phyloP scores from a whole-genome alignment of 441 rosid genomes.

The Brassica hybrid region DNA sequence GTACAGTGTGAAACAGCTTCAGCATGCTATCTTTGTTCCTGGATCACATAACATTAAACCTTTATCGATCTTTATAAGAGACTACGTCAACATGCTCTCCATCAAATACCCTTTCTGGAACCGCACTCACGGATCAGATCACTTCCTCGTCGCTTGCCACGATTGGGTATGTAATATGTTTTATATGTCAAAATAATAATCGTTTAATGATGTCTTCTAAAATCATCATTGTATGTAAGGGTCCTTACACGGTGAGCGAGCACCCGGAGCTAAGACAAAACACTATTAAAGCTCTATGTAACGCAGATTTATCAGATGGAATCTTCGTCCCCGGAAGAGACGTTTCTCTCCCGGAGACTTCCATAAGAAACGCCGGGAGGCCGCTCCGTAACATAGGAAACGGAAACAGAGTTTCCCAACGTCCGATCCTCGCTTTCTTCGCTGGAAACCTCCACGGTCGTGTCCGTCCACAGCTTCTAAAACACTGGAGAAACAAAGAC shows the following conservation, averaged over 20 bases:
- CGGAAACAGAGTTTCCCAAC: conserved; percentile 77
- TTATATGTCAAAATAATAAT: neutral
- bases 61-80: conserved; percentile 58
- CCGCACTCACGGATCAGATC: conserved; percentile 85
- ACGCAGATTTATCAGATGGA: conserved; percentile 81
- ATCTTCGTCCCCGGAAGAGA: conserved; percentile 64
- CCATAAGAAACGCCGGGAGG: conserved; percentile 65
- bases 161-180: conserved; percentile 67
- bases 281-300: conserved; percentile 78
- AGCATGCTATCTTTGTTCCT: conserved; percentile 58
- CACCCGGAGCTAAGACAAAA: conserved; percentile 69
- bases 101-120: conserved; percentile 85
- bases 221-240: conserved; percentile 48
- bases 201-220: neutral
- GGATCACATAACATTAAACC: conserved; percentile 72
- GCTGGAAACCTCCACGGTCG: conserved; percentile 88
- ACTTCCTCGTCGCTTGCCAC: conserved; percentile 93
- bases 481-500: conserved; percentile 76
- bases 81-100: conserved; percentile 69
- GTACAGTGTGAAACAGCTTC: conserved; percentile 75
- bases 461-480: conserved; percentile 78
- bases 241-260: conserved; percentile 74
- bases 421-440: conserved; percentile 86
- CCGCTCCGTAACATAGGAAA: conserved; percentile 70
- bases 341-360: conserved; percentile 84